Evolutionary conservation across 2,329 filamentous ascomycete genomes (phyloP).

Genomic region (Cladophialophora exuberans): DNA sequence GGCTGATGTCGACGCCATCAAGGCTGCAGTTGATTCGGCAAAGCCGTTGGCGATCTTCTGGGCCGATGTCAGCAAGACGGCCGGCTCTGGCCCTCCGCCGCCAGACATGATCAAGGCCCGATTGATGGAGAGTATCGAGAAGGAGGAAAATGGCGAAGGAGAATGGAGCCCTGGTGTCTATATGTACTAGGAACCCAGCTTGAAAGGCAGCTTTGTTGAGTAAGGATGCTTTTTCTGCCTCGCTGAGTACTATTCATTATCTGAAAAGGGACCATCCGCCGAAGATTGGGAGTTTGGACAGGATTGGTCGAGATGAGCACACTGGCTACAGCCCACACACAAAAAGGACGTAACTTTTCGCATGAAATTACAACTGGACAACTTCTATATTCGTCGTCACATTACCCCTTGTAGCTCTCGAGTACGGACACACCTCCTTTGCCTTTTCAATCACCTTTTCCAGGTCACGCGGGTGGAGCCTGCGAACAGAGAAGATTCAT

Average conservation of each 20-base stretch:
- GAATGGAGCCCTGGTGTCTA: constrained; percentile 24
- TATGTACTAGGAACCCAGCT: constrained; percentile 16
- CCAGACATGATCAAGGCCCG: constrained; percentile 25
- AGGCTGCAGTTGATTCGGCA: constrained; percentile 14
- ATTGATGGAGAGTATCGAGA: constrained; percentile 21
- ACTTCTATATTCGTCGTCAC: constrained; percentile 27
- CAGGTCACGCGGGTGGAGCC: constrained; percentile 9
- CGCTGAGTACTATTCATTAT: too few species aligned
- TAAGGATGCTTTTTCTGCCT: too few species aligned
- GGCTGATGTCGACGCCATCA: constrained; percentile 22
- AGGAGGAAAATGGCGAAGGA: constrained; percentile 15
- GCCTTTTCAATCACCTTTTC: constrained; percentile 28
- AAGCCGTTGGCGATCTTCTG: constrained; percentile 22
- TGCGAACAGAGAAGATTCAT: neutral
- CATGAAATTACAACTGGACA: constrained; percentile 8
- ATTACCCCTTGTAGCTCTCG: constrained; percentile 25
- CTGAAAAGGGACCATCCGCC: too few species aligned
- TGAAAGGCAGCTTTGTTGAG: too few species aligned
- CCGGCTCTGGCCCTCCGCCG: constrained; percentile 17
- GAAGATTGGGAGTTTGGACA: too few species aligned
- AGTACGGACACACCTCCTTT: constrained; percentile 30
- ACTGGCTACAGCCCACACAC: neutral
- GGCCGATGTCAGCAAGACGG: constrained; percentile 23
- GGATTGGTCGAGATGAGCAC: neutral
- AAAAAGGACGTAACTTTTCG: too few species aligned